Conservation (phyloP, 257 asterid genomes). For the Knoxia roxburghii region DNA sequence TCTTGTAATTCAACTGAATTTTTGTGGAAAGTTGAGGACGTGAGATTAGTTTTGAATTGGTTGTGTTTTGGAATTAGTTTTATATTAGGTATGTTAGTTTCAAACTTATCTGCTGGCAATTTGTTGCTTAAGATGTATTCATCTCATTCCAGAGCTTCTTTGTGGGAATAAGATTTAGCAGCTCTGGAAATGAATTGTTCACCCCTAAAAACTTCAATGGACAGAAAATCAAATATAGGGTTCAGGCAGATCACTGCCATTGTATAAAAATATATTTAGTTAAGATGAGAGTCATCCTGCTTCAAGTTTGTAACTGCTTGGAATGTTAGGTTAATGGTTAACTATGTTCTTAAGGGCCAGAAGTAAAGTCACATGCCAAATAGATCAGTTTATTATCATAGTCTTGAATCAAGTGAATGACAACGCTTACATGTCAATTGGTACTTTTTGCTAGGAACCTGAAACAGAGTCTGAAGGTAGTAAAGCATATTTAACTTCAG, state of each 20-base stretch:
- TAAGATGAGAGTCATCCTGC: background rate
- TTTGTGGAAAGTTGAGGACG: background rate
- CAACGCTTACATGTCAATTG: background rate
- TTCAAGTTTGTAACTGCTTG: background rate
- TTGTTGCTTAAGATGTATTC: background rate
- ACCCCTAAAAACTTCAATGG: background rate
- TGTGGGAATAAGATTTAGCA: background rate
- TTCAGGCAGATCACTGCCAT: too few species aligned
- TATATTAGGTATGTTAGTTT: background rate
- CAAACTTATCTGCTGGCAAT: background rate
- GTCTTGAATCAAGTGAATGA: background rate
- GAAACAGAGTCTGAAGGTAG: conserved; percentile 38
- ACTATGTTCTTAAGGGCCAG: background rate
- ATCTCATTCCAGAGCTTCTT: background rate
- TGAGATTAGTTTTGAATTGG: too few species aligned
- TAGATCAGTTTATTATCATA: background rate
- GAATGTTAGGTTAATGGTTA: background rate
- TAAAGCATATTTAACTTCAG: conserved; percentile 33
- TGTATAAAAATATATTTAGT: background rate
- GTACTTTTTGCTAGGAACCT: conserved; percentile 42
- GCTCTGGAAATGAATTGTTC: background rate
- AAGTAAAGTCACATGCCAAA: background rate
- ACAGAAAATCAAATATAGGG: background rate
- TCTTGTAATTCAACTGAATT: background rate
- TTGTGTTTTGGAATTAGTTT: background rate